These are phyloP conservation scores for Capsicum pubescens DNA, from an alignment of 257 asterid genomes.

Conservation along the genomic window DNA sequence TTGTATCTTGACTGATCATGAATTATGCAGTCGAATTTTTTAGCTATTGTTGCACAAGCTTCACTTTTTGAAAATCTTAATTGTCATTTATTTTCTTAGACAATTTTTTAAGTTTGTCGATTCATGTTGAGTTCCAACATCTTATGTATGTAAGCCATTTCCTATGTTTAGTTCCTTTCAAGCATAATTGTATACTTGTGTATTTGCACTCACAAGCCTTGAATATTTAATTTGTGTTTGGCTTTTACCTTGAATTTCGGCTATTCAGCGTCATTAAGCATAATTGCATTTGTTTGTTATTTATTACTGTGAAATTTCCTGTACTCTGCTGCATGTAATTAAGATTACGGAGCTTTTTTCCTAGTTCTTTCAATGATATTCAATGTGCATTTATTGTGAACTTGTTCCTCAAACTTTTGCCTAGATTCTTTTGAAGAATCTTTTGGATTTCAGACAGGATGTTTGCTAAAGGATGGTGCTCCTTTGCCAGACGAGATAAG, in stretches of 20 bases:
- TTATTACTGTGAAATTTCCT: background rate
- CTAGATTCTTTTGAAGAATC: background rate
- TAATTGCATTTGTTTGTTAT: background rate
- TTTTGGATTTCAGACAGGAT: conserved; percentile 55
- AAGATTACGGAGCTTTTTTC: background rate
- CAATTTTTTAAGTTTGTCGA: too few relatives aligned
- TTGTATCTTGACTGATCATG: too few relatives aligned
- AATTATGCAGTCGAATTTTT: too few relatives aligned
- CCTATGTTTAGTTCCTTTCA: background rate
- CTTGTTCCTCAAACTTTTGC: conserved; percentile 13
- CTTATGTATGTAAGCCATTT: background rate
- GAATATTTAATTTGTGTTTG: background rate
- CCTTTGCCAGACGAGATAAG: too few relatives aligned
- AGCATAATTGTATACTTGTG: background rate
- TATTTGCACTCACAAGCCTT: background rate
- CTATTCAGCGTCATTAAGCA: background rate
- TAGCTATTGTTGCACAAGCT: too few relatives aligned
- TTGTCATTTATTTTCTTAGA: too few relatives aligned
- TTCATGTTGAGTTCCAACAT: too few relatives aligned
- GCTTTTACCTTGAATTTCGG: background rate
- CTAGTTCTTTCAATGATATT: background rate
- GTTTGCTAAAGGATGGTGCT: conserved; percentile 45
- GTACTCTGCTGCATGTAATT: background rate
- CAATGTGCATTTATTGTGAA: background rate
- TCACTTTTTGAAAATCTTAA: too few relatives aligned